Base-by-base conservation (phyloP, 306 rosid species). In the Astragalus glycyphyllos region DNA sequence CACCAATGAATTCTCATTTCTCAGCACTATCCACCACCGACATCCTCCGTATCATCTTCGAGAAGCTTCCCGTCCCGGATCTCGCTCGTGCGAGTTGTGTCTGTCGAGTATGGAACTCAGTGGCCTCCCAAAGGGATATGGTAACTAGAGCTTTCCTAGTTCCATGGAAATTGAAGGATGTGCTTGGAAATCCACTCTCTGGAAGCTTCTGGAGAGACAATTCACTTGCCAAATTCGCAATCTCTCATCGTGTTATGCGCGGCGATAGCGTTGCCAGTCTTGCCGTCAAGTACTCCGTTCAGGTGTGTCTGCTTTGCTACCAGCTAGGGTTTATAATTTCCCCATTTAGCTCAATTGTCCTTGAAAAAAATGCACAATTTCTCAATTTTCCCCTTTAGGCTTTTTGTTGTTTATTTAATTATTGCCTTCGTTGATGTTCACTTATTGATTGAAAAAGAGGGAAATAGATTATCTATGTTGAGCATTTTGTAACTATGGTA, bases 201-300 rank as follows among this genome's bases (percentile, higher is more conserved):
- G 75, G 88, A 70, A 85, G 87, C 96, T 94, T 94, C 89, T 94
- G 99, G 99, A 82, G 95, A 79, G 96, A 91, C 67, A 89, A 81
- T 55, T 76, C 79, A 11, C 69, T 94, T 17, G 83, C 84, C 4
- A 94, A 89, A 76, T 94, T 94, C 80, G 95, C 97, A 38, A 81
- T 89, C 67, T 91, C 96, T 0, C 99, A 91, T 72, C 88, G 82
- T 37, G 79, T 94, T 17, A 62, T 82, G 37, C 89, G 81, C 16
- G 92, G 91, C 6, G 97, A 94, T 65, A 89, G 79, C 82, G 81
- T 91, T 14, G 89, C 99, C 11, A 83, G 99, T 54, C 96, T 94
- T 42, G 97, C 99, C 48, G 92, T 91, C 71, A 91, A 88, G 92
- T 94, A 91, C 77, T 84, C 87, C 35, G 96, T 87, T 72, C 99